Percentiles rank a stretch among this genome's conserved stretches.
phyloP scores from a whole-genome alignment of 2,329 filamentous ascomycete species.

The Apiospora koreana region DNA sequence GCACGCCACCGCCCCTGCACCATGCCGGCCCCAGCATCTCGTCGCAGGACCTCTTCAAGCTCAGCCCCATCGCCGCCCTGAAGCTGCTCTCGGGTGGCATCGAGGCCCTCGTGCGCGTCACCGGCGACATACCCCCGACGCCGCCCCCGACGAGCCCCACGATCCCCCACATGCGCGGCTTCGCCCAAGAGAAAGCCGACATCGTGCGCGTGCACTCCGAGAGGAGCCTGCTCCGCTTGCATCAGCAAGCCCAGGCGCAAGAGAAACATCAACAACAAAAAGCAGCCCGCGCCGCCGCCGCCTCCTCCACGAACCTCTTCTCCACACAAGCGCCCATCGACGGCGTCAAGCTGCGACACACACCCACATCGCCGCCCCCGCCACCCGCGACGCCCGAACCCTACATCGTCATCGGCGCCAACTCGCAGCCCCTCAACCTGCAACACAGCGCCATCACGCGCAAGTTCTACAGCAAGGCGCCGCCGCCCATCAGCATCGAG shows the following conservation, averaged over 20 bases:
- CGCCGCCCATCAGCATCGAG: slow-evolving; percentile 78
- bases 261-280: slow-evolving; percentile 22
- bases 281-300: slow-evolving; percentile 19
- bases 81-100: slow-evolving; percentile 74
- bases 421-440: slow-evolving; percentile 71
- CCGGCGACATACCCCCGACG: slow-evolving; percentile 80
- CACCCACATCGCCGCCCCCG: slow-evolving; percentile 26
- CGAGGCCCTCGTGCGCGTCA: slow-evolving; percentile 70
- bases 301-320: slow-evolving; percentile 23
- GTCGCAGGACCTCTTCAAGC: slow-evolving; percentile 68
- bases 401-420: slow-evolving; percentile 64
- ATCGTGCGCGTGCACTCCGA: slow-evolving; percentile 61
- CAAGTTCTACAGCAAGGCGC: slow-evolving; percentile 89
- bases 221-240: slow-evolving; percentile 49
- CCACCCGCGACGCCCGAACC: slow-evolving; percentile 42
- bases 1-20: slow-evolving; percentile 43
- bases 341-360: slow-evolving; percentile 52
- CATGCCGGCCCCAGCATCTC: slow-evolving; percentile 37
- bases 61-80: slow-evolving; percentile 74
- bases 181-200: slow-evolving; percentile 63
- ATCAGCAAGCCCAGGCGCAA: slow-evolving; percentile 39
- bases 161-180: slow-evolving; percentile 64
- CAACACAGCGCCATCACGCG: slow-evolving; percentile 86
- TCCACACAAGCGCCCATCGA: slow-evolving; percentile 45
- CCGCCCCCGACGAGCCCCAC: slow-evolving; percentile 65